These are phyloP conservation scores for Phyllosticta paracitricarpa DNA, from an alignment of 2,329 filamentous ascomycete species.

Conservation along the genomic window DNA sequence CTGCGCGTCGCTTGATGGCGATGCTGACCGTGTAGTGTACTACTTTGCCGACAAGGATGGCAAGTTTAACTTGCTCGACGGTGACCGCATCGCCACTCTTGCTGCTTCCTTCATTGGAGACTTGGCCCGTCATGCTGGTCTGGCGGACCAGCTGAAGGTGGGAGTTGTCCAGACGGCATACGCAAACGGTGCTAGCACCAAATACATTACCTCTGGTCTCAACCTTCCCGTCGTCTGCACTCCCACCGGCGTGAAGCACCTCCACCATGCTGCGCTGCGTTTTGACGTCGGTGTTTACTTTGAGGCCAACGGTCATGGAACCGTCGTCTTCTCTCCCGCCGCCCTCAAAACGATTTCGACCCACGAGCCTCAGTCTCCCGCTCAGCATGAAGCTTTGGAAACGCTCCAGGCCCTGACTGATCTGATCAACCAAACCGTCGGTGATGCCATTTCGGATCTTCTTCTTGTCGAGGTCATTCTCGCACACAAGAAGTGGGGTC, in stretches of 20 bases:
- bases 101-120: conserved; percentile 90
- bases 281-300: conserved; percentile 98
- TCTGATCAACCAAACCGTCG: conserved; percentile 96
- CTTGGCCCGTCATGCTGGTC: conserved; percentile 67
- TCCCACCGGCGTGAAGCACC: conserved; percentile 90
- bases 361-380: conserved; percentile 78
- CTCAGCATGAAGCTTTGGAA: conserved; percentile 80
- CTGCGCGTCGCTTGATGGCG: conserved; percentile 86
- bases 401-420: conserved; percentile 75
- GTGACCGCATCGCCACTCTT: conserved; percentile 91
- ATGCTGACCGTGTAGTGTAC: conserved; percentile 91
- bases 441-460: conserved; percentile 91
- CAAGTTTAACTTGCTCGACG: conserved; percentile 85
- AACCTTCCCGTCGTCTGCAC: conserved; percentile 88
- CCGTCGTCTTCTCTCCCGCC: conserved; percentile 82
- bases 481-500: conserved; percentile 85
- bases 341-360: conserved; percentile 70
- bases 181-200: conserved; percentile 89
- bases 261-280: conserved; percentile 91
- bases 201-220: conserved; percentile 80
- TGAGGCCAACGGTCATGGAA: conserved; percentile 96
- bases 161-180: conserved; percentile 97
- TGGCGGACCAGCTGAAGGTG: conserved; percentile 73
- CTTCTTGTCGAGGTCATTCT: conserved; percentile 92
- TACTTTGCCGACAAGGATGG: conserved; percentile 79